Percentiles rank a stretch among this genome's conserved stretches.
Evolutionary conservation across 192 early-diverging fungal species (phyloP).

Genomic region (Coemansia sp.): DNA sequence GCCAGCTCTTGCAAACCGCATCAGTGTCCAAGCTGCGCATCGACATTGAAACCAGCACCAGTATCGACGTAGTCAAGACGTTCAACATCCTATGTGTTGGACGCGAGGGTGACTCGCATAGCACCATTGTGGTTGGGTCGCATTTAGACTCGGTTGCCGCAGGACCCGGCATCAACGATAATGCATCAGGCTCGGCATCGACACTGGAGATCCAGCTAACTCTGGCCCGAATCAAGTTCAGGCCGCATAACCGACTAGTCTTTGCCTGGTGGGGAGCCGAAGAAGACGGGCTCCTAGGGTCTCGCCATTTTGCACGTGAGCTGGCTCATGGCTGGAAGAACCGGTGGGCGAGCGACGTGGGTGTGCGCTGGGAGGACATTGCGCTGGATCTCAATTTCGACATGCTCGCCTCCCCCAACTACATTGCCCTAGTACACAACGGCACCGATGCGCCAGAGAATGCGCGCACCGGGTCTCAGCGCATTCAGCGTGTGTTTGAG

Average conservation of each 20-base stretch:
- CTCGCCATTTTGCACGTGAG: slow-evolving; percentile 58
- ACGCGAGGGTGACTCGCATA: slow-evolving; percentile 43
- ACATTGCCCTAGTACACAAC: slow-evolving; percentile 62
- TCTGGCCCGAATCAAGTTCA: slow-evolving; percentile 44
- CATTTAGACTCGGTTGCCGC: slow-evolving; percentile 69
- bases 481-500: slow-evolving; percentile 61
- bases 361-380: slow-evolving; percentile 46
- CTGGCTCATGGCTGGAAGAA: slow-evolving; percentile 48
- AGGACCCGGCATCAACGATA: slow-evolving; percentile 71
- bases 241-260: slow-evolving; percentile 58
- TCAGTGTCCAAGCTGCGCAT: slow-evolving; percentile 22
- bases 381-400: slow-evolving; percentile 70
- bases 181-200: slow-evolving; percentile 62
- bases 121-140: slow-evolving; percentile 61
- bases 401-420: slow-evolving; percentile 73
- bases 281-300: slow-evolving; percentile 67
- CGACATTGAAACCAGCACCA: slow-evolving; percentile 53
- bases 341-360: slow-evolving; percentile 31
- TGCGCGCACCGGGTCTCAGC: slow-evolving; percentile 53
- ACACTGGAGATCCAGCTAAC: slow-evolving; percentile 61
- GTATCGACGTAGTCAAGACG: slow-evolving; percentile 57
- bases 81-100: slow-evolving; percentile 64
- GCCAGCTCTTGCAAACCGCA: slow-evolving; percentile 47
- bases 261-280: slow-evolving; percentile 78
- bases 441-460: slow-evolving; percentile 59